phyloP scores from a whole-genome alignment of 73 alveolate species.

The Paramecium tetraurelia region DNA sequence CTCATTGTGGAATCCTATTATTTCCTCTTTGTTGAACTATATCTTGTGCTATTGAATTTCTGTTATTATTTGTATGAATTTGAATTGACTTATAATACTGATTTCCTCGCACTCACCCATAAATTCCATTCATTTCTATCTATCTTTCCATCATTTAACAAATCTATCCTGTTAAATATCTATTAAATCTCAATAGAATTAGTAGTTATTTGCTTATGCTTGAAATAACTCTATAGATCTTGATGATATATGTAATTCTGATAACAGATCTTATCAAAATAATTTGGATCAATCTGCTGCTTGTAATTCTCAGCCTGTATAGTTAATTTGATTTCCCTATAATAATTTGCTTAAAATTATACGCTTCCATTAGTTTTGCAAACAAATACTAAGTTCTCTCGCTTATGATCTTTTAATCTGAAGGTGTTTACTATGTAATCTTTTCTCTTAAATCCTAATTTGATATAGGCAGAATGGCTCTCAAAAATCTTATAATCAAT shows the following conservation, averaged over 20 bases:
- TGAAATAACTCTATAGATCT: background rate
- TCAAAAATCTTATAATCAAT: background rate
- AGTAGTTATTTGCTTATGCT: background rate
- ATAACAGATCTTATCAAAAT: background rate
- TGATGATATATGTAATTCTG: background rate
- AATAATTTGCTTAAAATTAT: background rate
- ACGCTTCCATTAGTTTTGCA: conserved; percentile 34
- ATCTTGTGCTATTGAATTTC: background rate
- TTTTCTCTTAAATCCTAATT: background rate
- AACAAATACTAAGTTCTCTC: background rate
- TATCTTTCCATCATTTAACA: conserved; percentile 2
- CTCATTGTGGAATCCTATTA: background rate
- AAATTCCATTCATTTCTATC: background rate
- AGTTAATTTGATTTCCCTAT: background rate
- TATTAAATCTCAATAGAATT: background rate
- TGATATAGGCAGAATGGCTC: background rate
- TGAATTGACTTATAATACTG: background rate
- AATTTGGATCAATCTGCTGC: background rate
- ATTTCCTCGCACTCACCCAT: background rate
- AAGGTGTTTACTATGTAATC: background rate
- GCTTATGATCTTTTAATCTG: background rate
- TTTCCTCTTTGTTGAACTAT: background rate
- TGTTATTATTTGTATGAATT: background rate
- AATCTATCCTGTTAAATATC: background rate
- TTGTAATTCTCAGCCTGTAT: background rate